phyloP scores from a whole-genome alignment of 495 filamentous ascomycete genomes.

The Chlorociboria aeruginascens region DNA sequence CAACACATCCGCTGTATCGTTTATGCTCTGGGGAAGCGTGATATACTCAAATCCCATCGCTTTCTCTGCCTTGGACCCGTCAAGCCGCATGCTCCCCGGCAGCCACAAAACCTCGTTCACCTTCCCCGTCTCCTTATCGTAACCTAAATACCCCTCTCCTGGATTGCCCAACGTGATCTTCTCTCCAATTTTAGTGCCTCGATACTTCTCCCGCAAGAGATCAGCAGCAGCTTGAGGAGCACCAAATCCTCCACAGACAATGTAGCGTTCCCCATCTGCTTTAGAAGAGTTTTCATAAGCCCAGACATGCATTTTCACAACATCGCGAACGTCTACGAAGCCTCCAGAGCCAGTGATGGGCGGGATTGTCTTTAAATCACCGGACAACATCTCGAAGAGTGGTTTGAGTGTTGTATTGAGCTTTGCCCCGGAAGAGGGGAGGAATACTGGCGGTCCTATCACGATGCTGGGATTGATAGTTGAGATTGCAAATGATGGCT shows the following conservation, averaged over 20 bases:
- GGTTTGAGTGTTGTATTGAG: slow-evolving; percentile 20
- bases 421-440: slow-evolving; percentile 7
- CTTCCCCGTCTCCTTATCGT: slow-evolving; percentile 13
- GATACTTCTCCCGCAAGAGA: slow-evolving; percentile 24
- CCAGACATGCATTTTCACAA: slow-evolving; percentile 28
- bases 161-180: slow-evolving; percentile 27
- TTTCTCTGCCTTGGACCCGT: slow-evolving; percentile 9
- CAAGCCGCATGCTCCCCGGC: background rate
- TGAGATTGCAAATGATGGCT: slow-evolving; percentile 19
- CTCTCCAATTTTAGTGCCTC: slow-evolving; percentile 19
- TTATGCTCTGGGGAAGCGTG: slow-evolving; percentile 7
- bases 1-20: slow-evolving; percentile 14
- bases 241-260: slow-evolving; percentile 16
- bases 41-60: slow-evolving; percentile 15
- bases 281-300: slow-evolving; percentile 23
- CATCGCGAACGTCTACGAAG: slow-evolving; percentile 33
- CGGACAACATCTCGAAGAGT: slow-evolving; percentile 16
- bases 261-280: slow-evolving; percentile 27
- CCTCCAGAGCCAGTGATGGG: slow-evolving; percentile 14
- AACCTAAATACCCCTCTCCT: slow-evolving; percentile 27
- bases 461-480: slow-evolving; percentile 18
- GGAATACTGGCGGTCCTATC: slow-evolving; percentile 17
- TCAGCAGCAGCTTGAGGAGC: slow-evolving; percentile 28
- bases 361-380: slow-evolving; percentile 3
- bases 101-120: slow-evolving; percentile 3